Conservation (phyloP, 2,329 filamentous ascomycete genomes). For the Verticillium tricorpus region DNA sequence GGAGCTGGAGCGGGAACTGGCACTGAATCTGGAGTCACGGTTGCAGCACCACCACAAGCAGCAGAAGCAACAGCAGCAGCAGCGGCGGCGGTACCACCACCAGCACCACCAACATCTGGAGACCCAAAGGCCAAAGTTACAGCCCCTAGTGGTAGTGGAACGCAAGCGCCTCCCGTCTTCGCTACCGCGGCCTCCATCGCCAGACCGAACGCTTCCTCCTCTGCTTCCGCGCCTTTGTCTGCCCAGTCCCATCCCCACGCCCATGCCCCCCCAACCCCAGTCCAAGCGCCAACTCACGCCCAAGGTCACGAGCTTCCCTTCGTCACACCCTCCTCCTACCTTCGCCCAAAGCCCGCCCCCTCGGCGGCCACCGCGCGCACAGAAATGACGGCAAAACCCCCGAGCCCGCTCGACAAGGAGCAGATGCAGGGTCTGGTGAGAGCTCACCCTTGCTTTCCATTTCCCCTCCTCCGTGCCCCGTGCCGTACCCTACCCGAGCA, state of each 20-base stretch:
- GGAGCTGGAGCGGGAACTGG: background rate
- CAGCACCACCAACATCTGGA: conserved; percentile 9
- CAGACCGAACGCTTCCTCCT: conserved; percentile 9
- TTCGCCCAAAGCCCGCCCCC: conserved; percentile 29
- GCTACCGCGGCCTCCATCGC: conserved; percentile 15
- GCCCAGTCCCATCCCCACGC: background rate
- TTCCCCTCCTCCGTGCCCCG: conserved; percentile 1
- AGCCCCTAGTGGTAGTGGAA: conserved; percentile 7
- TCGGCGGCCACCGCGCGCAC: conserved; percentile 8
- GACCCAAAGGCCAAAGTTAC: background rate
- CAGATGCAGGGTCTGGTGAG: conserved; percentile 75
- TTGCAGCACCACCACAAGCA: background rate
- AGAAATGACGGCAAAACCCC: conserved; percentile 23
- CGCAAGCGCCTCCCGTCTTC: conserved; percentile 12
- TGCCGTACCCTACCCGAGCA: background rate
- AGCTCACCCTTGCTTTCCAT: conserved; percentile 2
- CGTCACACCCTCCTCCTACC: conserved; percentile 57
- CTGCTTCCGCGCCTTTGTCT: background rate
- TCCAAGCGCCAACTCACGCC: conserved; percentile 15
- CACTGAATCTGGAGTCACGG: background rate
- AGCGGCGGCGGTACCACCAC: background rate
- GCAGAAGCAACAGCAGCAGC: background rate
- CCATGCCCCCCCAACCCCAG: conserved; percentile 3
- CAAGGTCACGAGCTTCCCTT: conserved; percentile 47
- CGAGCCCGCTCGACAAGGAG: conserved; percentile 66